Evolutionary conservation across 2,329 filamentous ascomycete genomes (phyloP), one percentile per base, ranked within the genome.

Genomic region (Cordyceps cicadae): DNA sequence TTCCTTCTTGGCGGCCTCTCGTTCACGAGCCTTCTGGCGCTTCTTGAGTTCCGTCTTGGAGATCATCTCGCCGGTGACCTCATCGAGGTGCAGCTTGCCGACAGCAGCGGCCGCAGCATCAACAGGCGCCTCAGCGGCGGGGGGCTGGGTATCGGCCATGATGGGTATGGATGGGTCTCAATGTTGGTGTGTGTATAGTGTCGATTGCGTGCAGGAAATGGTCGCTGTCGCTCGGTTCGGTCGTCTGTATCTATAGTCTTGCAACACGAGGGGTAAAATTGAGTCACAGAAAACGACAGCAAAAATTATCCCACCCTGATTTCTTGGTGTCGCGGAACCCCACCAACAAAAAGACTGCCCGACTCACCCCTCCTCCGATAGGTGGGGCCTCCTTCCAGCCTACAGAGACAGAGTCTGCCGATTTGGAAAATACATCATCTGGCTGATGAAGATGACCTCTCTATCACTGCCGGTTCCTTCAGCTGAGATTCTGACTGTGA

Each of bases 31-130:
- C 90, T 99, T 99, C 79, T 92, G 85, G 70, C 93, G 87, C 80
- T 90, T 93, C 90, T 99, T 99, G 74, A 97, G 81, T 78, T 92
- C 88, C 17, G 86, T 85, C 86, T 92, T 92, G 78, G 89, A 92
- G 63, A 88, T 73, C 75, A 77, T 87, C 79, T 99, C 94, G 70
- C 94, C 94, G 15, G 94, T 97, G 65, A 92, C 90, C 71, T 95
- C 90, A 75, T 99, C 94, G 55, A 94, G 84, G 75, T 92, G 83
- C 67, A 96, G 82, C 77, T 93, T 90, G 70, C 83, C 83, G 66
- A 87, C 75, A 68, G 77, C 75, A 67, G 82, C 83, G 64, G 86
- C 72, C 68, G 77, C 75, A 65, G 83, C 81, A 65, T 77, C 77
- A 59, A 77, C 76, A 51, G 76, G 72, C 65, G 70, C 70, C 12